Base-by-base conservation (phyloP, 768 basidiomycete species). In the Coprinopsis cinerea region DNA sequence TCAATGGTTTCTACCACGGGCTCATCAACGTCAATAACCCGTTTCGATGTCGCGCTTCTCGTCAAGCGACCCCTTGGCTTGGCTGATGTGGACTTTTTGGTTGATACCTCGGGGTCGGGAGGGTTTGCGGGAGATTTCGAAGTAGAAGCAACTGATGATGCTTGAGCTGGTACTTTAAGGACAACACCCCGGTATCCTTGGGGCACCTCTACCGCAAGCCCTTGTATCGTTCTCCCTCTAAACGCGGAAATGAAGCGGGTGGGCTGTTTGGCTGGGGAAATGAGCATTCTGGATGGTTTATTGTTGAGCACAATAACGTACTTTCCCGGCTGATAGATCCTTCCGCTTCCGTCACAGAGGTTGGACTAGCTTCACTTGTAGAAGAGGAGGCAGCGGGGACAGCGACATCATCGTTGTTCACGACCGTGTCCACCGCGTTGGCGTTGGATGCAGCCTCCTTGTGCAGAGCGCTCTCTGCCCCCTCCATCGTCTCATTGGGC, bases 211-310 rank as follows among this genome's bases (percentile, higher is more conserved):
- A 88, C 70, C 14, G 72, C 69, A 17, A 84, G 64, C 0, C 90
- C 88, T 37, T 86, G 83, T 34, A 92, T 71, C 11, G 70, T 73
- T n/a, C 90, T 70, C 10, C 90, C 90, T 2, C 90, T 74, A 64
- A 92, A 92, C 0, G 85, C 68, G 10, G 89, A 82, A 0, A 76
- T 59, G 39, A 78, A 79, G 37, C 75, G 78, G 48, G 64, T 65
- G 43, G 64, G 52, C 18, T 59, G 52, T 15, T 60, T 61, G 17
- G 32, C 35, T 14, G 50, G 15, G 15, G 26, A 43, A 20, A 42
- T 40, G 7, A 40, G 37, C 37, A 40, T 7, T n/a, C 10, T 6
- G 37, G 37, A 11, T 20, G 11, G 37, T 7, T 6, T 40, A 18
- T 20, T 40, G 18, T 11, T 40, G n/a, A 11, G 37, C 9, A n/a